Percentiles rank a stretch among this genome's conserved stretches.
phyloP scores from a whole-genome alignment of 2,329 filamentous ascomycete genomes.

The Beauveria varroae region DNA sequence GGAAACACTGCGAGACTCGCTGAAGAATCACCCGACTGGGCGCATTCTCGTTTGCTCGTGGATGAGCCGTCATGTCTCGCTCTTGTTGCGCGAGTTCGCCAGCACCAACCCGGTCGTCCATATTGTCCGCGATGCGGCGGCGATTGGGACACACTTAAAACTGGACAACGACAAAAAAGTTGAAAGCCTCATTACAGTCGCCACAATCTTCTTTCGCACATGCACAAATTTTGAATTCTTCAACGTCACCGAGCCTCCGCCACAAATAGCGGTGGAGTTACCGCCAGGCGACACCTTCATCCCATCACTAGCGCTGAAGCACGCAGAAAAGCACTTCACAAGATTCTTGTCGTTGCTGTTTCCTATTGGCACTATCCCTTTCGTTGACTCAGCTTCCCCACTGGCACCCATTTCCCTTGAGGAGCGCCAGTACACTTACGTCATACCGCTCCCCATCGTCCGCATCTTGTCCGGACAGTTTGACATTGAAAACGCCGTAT shows the following conservation, averaged over 20 bases:
- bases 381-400: constrained; percentile 57
- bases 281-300: constrained; percentile 34
- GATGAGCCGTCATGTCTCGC: constrained; percentile 56
- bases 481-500: constrained; percentile 27
- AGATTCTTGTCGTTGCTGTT: constrained; percentile 59
- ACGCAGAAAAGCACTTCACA: constrained; percentile 61
- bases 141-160: constrained; percentile 56
- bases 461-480: constrained; percentile 44
- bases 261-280: constrained; percentile 13
- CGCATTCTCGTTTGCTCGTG: constrained; percentile 67
- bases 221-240: constrained; percentile 73
- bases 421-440: constrained; percentile 57
- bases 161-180: constrained; percentile 49
- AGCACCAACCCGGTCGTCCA: constrained; percentile 64
- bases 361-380: constrained; percentile 44
- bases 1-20: constrained; percentile 51
- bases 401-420: constrained; percentile 54
- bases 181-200: constrained; percentile 49
- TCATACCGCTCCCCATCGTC: constrained; percentile 53
- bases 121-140: constrained; percentile 55
- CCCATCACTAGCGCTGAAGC: constrained; percentile 59
- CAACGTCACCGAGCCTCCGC: constrained; percentile 54
- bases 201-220: constrained; percentile 50
- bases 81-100: constrained; percentile 53
- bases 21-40: constrained; percentile 50